Evolutionary conservation across 2,329 filamentous ascomycete genomes (phyloP).

Genomic region (Phialemonium atrogriseum): DNA sequence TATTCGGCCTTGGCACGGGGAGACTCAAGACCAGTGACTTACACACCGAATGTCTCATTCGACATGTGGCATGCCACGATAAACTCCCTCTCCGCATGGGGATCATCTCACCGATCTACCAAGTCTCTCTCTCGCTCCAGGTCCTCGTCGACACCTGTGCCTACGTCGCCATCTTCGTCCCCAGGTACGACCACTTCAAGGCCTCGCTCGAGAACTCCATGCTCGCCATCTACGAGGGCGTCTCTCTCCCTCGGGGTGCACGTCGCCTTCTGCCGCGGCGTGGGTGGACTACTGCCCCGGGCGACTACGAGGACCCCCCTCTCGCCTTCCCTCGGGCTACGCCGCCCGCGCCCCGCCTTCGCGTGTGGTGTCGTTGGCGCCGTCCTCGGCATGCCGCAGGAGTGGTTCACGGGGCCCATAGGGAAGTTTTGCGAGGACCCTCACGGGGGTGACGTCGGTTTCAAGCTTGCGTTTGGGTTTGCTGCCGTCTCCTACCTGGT

Average conservation of each 20-base stretch:
- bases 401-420: slow-evolving; percentile 61
- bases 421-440: slow-evolving; percentile 47
- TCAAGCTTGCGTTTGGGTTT: slow-evolving; percentile 60
- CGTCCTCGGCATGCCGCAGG: slow-evolving; percentile 61
- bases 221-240: slow-evolving; percentile 57
- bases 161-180: slow-evolving; percentile 10
- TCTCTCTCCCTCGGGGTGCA: slow-evolving; percentile 27
- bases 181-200: slow-evolving; percentile 23
- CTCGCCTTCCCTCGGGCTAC: slow-evolving; percentile 25
- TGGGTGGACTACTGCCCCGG: slow-evolving; percentile 33
- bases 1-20: too few species aligned
- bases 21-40: too few species aligned
- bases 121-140: slow-evolving; percentile 58
- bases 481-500: slow-evolving; percentile 41
- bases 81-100: too few species aligned
- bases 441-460: slow-evolving; percentile 39
- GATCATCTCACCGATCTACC: too few species aligned
- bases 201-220: slow-evolving; percentile 29
- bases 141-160: slow-evolving; percentile 33
- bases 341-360: slow-evolving; percentile 40
- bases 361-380: slow-evolving; percentile 56
- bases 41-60: too few species aligned
- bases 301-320: slow-evolving; percentile 27
- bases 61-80: too few species aligned
- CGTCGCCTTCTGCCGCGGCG: slow-evolving; percentile 39